These are phyloP conservation scores for Ophiostoma himal-ulmi DNA, from an alignment of 2,329 filamentous ascomycete species.

Conservation along the genomic window DNA sequence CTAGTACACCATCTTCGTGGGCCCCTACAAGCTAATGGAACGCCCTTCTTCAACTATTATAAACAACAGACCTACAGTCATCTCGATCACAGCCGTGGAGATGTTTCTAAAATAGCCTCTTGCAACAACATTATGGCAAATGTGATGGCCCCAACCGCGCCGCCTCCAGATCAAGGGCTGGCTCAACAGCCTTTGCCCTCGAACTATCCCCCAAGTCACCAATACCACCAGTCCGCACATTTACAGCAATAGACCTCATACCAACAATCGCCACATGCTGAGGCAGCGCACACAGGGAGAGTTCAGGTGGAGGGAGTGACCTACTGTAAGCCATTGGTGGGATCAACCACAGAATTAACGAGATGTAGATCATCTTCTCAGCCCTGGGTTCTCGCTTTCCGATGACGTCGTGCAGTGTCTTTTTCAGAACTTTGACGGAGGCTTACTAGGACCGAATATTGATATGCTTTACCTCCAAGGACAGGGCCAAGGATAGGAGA, in stretches of 20 bases:
- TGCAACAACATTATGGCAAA: not conserved
- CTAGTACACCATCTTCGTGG: not conserved
- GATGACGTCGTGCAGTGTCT: not conserved
- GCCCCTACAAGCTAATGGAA: not conserved
- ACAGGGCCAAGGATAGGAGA: not conserved
- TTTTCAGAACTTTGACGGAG: not conserved
- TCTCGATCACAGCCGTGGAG: not conserved
- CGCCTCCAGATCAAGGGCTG: not conserved
- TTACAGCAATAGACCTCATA: not conserved
- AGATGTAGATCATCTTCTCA: not conserved
- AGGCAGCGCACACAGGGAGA: not conserved
- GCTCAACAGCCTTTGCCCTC: not conserved
- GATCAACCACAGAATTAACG: not conserved
- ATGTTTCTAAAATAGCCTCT: not conserved
- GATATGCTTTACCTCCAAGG: not conserved
- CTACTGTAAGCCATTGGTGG: not conserved
- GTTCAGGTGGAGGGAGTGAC: not conserved
- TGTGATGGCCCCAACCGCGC: not conserved
- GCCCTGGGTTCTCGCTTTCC: conserved; percentile 1
- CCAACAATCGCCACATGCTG: not conserved
- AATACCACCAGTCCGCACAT: not conserved
- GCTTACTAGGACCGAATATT: not conserved
- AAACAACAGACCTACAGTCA: not conserved
- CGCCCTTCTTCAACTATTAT: not conserved
- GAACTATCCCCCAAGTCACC: not conserved